phyloP scores from a whole-genome alignment of 441 rosid genomes.

The Raphanus hybrid region DNA sequence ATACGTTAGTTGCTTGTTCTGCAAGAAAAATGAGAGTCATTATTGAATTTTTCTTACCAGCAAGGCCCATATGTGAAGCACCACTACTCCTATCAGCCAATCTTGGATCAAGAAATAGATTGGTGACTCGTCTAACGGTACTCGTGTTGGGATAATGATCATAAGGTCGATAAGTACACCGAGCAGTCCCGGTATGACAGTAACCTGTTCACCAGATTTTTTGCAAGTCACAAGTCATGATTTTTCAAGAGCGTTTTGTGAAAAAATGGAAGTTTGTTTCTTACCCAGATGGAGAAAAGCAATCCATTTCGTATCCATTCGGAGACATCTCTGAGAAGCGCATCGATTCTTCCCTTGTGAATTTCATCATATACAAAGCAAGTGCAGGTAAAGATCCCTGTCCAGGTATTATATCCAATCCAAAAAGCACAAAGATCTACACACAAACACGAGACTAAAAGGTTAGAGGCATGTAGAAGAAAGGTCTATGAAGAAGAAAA shows the following conservation, averaged over 20 bases:
- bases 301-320: background rate
- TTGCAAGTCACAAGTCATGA: background rate
- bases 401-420: constrained; percentile 25
- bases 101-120: constrained; percentile 10
- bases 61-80: constrained; percentile 28
- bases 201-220: background rate
- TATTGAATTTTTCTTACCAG: constrained; percentile 21
- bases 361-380: constrained; percentile 31
- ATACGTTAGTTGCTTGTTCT: background rate
- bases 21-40: background rate
- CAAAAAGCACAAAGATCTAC: constrained; percentile 28
- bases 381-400: background rate
- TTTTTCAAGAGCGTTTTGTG: background rate
- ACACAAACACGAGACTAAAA: background rate
- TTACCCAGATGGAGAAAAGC: constrained; percentile 38
- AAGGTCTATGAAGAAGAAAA: background rate
- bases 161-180: constrained; percentile 37
- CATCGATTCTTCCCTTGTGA: constrained; percentile 19
- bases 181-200: constrained; percentile 28
- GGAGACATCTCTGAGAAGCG: constrained; percentile 8
- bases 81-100: constrained; percentile 30
- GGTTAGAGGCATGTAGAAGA: background rate
- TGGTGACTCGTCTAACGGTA: constrained; percentile 14
- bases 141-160: constrained; percentile 26
- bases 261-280: background rate